Evolutionary conservation across 2,329 filamentous ascomycete genomes (phyloP).

Genomic region (Sporothrix curviconia): DNA sequence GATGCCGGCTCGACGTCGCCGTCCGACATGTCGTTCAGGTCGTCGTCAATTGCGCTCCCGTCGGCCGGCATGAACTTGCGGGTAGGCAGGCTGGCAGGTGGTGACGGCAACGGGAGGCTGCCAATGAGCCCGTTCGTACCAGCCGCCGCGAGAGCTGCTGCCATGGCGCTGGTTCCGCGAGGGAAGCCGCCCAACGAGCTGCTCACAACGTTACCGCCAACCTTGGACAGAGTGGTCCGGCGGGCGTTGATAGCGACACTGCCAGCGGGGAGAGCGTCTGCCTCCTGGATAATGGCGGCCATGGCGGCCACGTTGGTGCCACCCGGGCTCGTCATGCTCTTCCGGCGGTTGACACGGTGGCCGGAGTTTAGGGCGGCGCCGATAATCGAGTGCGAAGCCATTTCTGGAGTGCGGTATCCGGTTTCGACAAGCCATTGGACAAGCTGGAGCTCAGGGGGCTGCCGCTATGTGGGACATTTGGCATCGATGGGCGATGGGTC

Average conservation of each 20-base stretch:
- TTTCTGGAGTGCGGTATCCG: conserved; percentile 64
- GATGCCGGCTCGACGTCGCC: conserved; percentile 29
- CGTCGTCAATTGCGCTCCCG: conserved; percentile 62
- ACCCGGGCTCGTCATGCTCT: conserved; percentile 77
- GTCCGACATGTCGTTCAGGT: conserved; percentile 55
- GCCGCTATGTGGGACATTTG: conserved; percentile 50
- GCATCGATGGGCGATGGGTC: conserved; percentile 54
- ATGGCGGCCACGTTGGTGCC: conserved; percentile 67
- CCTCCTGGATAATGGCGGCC: conserved; percentile 64
- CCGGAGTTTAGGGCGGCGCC: conserved; percentile 60
- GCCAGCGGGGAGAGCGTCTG: conserved; percentile 49
- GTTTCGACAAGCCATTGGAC: conserved; percentile 49
- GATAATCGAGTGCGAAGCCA: conserved; percentile 76
- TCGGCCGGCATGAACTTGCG: conserved; percentile 43
- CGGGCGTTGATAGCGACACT: conserved; percentile 54
- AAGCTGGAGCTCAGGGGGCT: conserved; percentile 40
- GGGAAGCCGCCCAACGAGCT: conserved; percentile 8
- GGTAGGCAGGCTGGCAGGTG: conserved; percentile 62
- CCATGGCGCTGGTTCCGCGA: conserved; percentile 13
- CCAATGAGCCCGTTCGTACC: conserved; percentile 30
- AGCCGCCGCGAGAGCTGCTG: conserved; percentile 13
- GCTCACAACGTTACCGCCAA: conserved; percentile 40
- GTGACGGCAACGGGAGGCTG: conserved; percentile 56
- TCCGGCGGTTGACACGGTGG: conserved; percentile 84
- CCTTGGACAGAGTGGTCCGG: conserved; percentile 64